Evolutionary conservation across 257 asterid species (phyloP).

Genomic region (Datura wrightii): DNA sequence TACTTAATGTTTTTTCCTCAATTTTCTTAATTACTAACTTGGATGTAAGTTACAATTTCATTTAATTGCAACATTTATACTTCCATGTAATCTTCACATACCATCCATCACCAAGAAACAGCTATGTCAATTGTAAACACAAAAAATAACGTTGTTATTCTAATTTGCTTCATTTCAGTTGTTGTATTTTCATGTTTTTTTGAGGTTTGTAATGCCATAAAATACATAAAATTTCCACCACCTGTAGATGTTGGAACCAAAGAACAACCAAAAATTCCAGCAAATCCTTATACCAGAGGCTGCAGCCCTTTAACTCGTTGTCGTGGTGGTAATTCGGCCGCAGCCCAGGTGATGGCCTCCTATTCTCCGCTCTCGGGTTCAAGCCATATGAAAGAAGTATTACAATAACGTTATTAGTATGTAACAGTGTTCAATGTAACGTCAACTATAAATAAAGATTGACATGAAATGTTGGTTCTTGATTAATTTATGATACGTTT

Average conservation of each 20-base stretch:
- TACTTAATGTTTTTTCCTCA: too few species aligned
- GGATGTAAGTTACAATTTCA: neutral
- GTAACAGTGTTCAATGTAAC: neutral
- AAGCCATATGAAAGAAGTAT: neutral
- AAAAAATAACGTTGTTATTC: neutral
- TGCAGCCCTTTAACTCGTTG: conserved; percentile 10
- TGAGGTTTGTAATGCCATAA: neutral
- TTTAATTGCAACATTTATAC: neutral
- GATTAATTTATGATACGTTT: neutral
- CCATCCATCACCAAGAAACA: neutral
- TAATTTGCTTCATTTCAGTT: conserved; percentile 19
- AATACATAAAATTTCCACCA: conserved; percentile 23
- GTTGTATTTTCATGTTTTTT: conserved; percentile 11
- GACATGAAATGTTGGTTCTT: neutral
- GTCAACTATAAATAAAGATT: neutral
- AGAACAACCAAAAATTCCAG: neutral
- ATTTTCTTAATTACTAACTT: too few species aligned
- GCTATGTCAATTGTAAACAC: neutral
- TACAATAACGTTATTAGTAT: neutral
- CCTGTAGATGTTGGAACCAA: neutral
- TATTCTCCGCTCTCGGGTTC: neutral
- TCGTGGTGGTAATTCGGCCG: neutral
- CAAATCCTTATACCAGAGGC: conserved; percentile 13
- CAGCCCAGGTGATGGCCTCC: neutral
- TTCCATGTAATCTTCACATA: neutral